Evolutionary conservation across 75 land plant species (phyloP).

Genomic region (Cunninghamia lanceolata): DNA sequence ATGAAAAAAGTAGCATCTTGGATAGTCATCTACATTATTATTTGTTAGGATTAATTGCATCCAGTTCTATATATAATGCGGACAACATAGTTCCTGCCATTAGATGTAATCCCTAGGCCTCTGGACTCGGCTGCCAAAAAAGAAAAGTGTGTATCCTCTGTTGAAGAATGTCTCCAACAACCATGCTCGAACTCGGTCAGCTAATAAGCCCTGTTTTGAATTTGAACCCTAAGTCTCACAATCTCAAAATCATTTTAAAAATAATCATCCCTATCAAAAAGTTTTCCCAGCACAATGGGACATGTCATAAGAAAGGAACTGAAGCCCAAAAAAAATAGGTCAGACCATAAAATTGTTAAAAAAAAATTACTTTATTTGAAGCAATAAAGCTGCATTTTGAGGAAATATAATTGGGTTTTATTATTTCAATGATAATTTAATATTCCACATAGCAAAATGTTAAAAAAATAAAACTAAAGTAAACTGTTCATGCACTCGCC

Average conservation of each 20-base stretch:
- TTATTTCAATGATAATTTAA: neutral
- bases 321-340: neutral
- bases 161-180: neutral
- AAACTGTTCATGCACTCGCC: neutral
- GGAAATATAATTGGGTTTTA: neutral
- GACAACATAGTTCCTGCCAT: neutral
- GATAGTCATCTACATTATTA: neutral
- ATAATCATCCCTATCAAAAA: neutral
- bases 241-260: neutral
- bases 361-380: neutral
- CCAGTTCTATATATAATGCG: neutral
- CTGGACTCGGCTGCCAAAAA: neutral
- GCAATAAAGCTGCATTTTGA: neutral
- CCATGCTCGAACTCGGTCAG: neutral
- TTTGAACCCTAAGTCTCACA: neutral
- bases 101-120: neutral
- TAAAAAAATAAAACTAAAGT: neutral
- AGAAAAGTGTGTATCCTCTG: neutral
- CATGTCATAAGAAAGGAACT: neutral
- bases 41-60: neutral
- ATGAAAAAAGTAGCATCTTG: neutral
- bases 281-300: neutral
- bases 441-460: neutral
- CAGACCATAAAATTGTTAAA: neutral
- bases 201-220: neutral